Conservation (phyloP, 441 rosid species). For the Macaranga tanarius region DNA sequence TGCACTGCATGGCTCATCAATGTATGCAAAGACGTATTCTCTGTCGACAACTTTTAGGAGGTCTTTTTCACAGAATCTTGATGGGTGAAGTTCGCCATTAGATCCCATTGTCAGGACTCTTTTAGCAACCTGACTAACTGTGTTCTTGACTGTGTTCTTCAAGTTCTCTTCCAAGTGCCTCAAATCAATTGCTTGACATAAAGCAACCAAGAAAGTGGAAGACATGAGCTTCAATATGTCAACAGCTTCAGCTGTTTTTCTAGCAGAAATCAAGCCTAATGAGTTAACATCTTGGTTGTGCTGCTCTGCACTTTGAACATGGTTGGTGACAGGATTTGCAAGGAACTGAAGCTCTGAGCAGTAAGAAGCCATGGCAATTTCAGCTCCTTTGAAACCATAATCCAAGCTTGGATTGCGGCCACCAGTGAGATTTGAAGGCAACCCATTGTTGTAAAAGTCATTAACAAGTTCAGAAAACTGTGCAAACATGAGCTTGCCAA, state of each 20-base stretch:
- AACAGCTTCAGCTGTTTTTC: slow-evolving; percentile 66
- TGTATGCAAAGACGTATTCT: slow-evolving; percentile 48
- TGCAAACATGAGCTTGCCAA: slow-evolving; percentile 79
- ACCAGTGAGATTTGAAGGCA: slow-evolving; percentile 74
- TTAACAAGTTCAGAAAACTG: slow-evolving; percentile 82
- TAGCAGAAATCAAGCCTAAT: slow-evolving; percentile 64
- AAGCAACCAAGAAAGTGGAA: slow-evolving; percentile 51
- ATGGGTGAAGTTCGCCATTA: slow-evolving; percentile 55
- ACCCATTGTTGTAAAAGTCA: slow-evolving; percentile 81
- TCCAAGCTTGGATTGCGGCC: slow-evolving; percentile 74
- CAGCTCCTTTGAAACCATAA: slow-evolving; percentile 87
- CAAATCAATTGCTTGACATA: slow-evolving; percentile 58
- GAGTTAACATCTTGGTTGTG: slow-evolving; percentile 73
- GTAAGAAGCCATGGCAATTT: slow-evolving; percentile 79
- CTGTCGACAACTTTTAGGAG: slow-evolving; percentile 52
- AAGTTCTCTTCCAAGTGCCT: slow-evolving; percentile 73
- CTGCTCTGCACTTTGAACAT: slow-evolving; percentile 64
- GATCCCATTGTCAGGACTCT: slow-evolving; percentile 32
- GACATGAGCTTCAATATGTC: slow-evolving; percentile 66
- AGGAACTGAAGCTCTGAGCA: slow-evolving; percentile 73
- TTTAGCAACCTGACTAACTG: slow-evolving; percentile 46
- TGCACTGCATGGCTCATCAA: slow-evolving; percentile 67
- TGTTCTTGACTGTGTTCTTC: slow-evolving; percentile 43
- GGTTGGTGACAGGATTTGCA: slow-evolving; percentile 61
- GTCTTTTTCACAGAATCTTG: slow-evolving; percentile 57